phyloP scores from a whole-genome alignment of 257 asterid species.

The Petunia axillaris region DNA sequence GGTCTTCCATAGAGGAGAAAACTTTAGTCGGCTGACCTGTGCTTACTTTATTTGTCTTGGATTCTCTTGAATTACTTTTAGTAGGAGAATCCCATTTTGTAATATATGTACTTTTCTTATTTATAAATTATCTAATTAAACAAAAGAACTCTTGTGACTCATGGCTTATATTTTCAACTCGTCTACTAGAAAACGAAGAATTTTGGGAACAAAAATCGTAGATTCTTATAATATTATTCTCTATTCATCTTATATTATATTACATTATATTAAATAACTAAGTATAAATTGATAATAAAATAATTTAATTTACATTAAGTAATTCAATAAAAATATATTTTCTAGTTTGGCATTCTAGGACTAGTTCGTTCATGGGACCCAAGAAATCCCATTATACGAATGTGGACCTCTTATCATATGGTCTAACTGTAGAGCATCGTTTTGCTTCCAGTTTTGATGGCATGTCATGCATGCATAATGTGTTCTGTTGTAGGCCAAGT shows the following conservation, averaged over 20 bases:
- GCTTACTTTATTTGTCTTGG: too few relatives aligned
- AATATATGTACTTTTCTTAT: too few relatives aligned
- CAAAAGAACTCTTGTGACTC: background rate
- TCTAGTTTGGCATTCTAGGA: slow-evolving; percentile 21
- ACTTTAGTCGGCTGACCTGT: too few relatives aligned
- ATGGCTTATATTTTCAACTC: background rate
- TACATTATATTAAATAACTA: too few relatives aligned
- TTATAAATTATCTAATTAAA: too few relatives aligned
- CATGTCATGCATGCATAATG: slow-evolving; percentile 43
- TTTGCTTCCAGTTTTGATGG: slow-evolving; percentile 39
- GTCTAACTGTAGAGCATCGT: slow-evolving; percentile 42
- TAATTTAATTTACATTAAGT: background rate
- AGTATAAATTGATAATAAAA: too few relatives aligned
- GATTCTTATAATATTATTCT: background rate
- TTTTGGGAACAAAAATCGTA: background rate
- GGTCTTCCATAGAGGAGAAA: too few relatives aligned
- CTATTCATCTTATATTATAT: background rate
- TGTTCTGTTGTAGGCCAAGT: slow-evolving; percentile 28
- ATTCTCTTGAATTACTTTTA: too few relatives aligned
- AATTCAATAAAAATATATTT: too few relatives aligned
- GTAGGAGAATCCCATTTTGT: too few relatives aligned
- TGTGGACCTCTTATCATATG: slow-evolving; percentile 37
- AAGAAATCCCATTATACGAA: background rate
- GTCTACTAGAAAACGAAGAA: background rate
- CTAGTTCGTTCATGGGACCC: slow-evolving; percentile 31